Percentiles rank a stretch among this genome's conserved stretches.
phyloP scores from a whole-genome alignment of 768 basidiomycete species.

The Boletus tomentosulus region DNA sequence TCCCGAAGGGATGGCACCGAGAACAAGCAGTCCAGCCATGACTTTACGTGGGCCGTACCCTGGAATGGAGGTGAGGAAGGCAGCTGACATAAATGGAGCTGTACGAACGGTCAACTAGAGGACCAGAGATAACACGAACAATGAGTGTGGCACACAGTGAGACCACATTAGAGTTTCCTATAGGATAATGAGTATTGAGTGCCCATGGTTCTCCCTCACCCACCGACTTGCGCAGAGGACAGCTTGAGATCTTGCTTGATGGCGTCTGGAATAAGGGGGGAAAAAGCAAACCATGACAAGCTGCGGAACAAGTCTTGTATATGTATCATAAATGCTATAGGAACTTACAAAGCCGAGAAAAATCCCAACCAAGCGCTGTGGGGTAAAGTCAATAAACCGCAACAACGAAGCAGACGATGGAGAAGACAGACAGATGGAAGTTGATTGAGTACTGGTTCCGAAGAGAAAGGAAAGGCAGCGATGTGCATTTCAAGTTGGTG shows the following conservation, averaged over 20 bases:
- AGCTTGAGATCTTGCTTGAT: slow-evolving; percentile 52
- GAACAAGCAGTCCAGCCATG: slow-evolving; percentile 50
- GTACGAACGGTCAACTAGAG: slow-evolving; percentile 42
- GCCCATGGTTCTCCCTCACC: background rate
- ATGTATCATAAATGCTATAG: background rate
- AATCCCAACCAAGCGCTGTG: slow-evolving; percentile 40
- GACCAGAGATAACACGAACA: slow-evolving; percentile 46
- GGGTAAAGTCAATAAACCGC: background rate
- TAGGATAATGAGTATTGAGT: background rate
- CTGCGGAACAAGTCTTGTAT: slow-evolving; percentile 11
- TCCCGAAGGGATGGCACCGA: slow-evolving; percentile 57
- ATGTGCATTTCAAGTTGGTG: slow-evolving; percentile 48
- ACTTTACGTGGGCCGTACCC: slow-evolving; percentile 49
- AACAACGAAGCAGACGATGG: background rate
- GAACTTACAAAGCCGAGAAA: slow-evolving; percentile 44
- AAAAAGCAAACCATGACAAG: slow-evolving; percentile 54
- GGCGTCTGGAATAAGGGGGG: slow-evolving; percentile 53
- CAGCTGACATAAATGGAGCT: background rate
- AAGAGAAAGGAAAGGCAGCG: slow-evolving; percentile 49
- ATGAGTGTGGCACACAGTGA: slow-evolving; percentile 46
- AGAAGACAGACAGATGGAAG: slow-evolving; percentile 43
- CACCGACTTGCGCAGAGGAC: slow-evolving; percentile 42
- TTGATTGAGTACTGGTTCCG: slow-evolving; percentile 43
- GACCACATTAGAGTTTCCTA: slow-evolving; percentile 47
- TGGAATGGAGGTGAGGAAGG: background rate